Evolutionary conservation across 805 yeast species (phyloP).

Genomic region (Wickerhamiella parazyma): DNA sequence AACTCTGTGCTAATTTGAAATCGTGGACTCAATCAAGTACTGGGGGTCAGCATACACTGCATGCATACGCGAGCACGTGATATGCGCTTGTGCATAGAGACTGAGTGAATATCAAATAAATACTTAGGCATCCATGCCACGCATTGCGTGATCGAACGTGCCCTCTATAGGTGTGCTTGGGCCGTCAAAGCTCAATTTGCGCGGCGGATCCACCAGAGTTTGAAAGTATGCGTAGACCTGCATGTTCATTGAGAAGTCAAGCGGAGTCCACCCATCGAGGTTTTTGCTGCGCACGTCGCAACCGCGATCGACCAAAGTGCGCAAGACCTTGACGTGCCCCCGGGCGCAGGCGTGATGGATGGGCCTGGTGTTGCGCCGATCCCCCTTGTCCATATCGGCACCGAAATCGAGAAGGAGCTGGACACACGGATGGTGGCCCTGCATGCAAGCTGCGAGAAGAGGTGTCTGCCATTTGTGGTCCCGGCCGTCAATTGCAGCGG

Average conservation of each 20-base stretch:
- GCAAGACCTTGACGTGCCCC: conserved; percentile 46
- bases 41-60: too few species aligned
- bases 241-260: conserved; percentile 43
- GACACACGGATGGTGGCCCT: conserved; percentile 50
- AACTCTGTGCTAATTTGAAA: too few species aligned
- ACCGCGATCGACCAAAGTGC: conserved; percentile 36
- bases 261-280: conserved; percentile 49
- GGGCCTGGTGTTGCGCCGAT: conserved; percentile 66
- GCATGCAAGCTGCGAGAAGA: conserved; percentile 50
- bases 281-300: conserved; percentile 40
- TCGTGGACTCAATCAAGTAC: too few species aligned
- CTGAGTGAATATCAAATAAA: not conserved
- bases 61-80: not conserved
- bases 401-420: conserved; percentile 56
- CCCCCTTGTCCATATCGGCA: conserved; percentile 61
- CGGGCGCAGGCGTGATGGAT: conserved; percentile 69
- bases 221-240: conserved; percentile 36
- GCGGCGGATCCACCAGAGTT: conserved; percentile 11
- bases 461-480: conserved; percentile 34
- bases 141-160: not conserved
- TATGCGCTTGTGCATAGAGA: not conserved
- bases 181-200: not conserved
- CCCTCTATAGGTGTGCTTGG: not conserved
- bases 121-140: not conserved
- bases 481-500: conserved; percentile 42